Evolutionary conservation across 2,329 filamentous ascomycete species (phyloP), one percentile per base, ranked within the genome.

Genomic region (Sporothrix pallida): DNA sequence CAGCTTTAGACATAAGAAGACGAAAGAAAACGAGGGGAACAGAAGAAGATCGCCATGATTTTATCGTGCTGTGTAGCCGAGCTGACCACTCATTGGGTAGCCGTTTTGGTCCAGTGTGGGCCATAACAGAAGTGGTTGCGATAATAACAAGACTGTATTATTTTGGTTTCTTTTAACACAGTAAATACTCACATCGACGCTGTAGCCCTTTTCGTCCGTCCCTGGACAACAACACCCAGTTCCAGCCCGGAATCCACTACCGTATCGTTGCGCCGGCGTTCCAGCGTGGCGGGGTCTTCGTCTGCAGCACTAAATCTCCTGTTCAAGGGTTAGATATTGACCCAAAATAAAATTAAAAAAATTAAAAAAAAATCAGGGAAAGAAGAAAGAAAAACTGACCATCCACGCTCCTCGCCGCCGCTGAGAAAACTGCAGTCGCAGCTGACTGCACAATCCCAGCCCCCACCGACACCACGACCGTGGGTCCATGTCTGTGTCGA

Each of bases 371-470:
- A 48, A 48, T 48, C 15, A 52, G 50, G 9, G 9, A 17, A 26
- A 26, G 48, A 50, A 50, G n/a, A 7, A 17, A 48, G 46, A 48
- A 48, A 48, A n/a, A 20, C 50, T 52, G 3, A 52, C 50, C 50
- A 52, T 52, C 50, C 50, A 52, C 50, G 50, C 50, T 52, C 50
- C 15, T 52, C 50, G 15, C 50, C 50, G 2, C 50, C 50, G 15
- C 13, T 52, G 50, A 52, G 50, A 52, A 52, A 52, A 52, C 50
- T 52, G 50, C 50, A 52, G 50, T 52, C 50, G n/a, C 50, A 52
- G 15, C 15, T 52, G 3, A 52, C 15, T n/a, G 12, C 50, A 17
- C 50, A 52, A n/a, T 52, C 15, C 50, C 50, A 52, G 20, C 50
- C 50, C 3, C 50, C 50, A n/a, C 50, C 50, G 15, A 52, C 50